Evolutionary conservation across 768 basidiomycete species (phyloP), one percentile per base, ranked within the genome.

Genomic region (Solioccasus polychromus): DNA sequence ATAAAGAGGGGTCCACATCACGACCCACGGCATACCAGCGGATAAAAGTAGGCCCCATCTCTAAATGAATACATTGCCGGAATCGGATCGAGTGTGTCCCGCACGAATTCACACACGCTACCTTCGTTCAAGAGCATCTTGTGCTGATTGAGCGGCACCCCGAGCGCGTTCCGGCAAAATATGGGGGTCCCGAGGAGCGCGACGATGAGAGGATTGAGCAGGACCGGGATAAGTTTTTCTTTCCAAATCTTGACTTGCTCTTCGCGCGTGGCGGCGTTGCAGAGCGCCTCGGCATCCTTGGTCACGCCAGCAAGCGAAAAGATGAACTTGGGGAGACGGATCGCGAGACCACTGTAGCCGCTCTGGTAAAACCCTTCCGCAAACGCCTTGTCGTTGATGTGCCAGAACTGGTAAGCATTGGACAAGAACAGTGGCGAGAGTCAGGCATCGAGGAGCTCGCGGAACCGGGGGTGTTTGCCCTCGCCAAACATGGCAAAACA

Each of bases 371-470:
- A 89, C 8, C 76, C 76, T 2, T 73, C 56, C 3, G 63, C 55
- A 55, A 74, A 76, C 2, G 77, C 68, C 26, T 67, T 55, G 43
- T 71, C 70, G 53, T 88, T 82, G 53, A 79, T 67, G 47, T 78
- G 73, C 88, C 88, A 89, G 68, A 87, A 88, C 47, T 85, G 82
- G 66, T 85, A 88, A 2, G 86, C 85, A 48, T 72, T 73, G n/a
- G 83, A 82, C 20, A 86, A 86, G 15, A 89, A 73, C 53, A 77
- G 72, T 0, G 88, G 86, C 0, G 85, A 76, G 31, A 90, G 69
- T 50, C 73, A 74, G 42, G 68, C 68, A 52, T 83, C 82, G 38
- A 89, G 71, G 4, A 88, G 68, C 0, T 64, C 53, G 41, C 79
- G 78, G 68, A 90, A 90, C 25, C 70, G 60, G 6, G 73, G 57